Evolutionary conservation across 106 monocot genomes (phyloP).

Genomic region (Allium cepa): DNA sequence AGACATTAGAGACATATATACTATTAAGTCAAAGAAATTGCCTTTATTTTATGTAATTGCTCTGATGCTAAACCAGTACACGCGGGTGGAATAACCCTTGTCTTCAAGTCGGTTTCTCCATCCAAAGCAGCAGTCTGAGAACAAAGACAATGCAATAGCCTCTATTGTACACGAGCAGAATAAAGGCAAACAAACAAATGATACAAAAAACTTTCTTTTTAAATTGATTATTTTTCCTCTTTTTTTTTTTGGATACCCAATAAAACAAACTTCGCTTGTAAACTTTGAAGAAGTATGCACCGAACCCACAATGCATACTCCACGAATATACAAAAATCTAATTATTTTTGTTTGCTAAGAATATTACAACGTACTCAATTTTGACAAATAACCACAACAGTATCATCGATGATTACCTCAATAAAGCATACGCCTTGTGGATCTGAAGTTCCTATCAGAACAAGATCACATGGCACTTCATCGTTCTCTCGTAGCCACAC

Average conservation of each 20-base stretch:
- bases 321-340: no score
- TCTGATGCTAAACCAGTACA: slow-evolving; percentile 61
- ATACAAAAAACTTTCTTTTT: background rate
- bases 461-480: slow-evolving; percentile 96
- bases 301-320: no score
- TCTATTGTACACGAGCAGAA: background rate
- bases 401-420: slow-evolving; percentile 42
- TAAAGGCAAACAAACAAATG: background rate
- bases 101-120: slow-evolving; percentile 97
- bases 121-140: slow-evolving; percentile 93
- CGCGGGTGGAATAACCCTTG: slow-evolving; percentile 53
- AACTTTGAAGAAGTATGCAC: no score
- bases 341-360: no score
- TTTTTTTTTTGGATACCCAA: no score
- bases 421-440: slow-evolving; percentile 89
- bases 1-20: no score
- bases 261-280: no score
- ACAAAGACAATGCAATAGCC: background rate
- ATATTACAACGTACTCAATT: no score
- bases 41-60: slow-evolving; percentile 76
- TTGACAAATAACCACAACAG: background rate
- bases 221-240: no score
- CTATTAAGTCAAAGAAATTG: slow-evolving; percentile 3
- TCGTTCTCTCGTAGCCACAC: slow-evolving; percentile 96
- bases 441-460: slow-evolving; percentile 85